A percentile compares a stretch with the other conserved stretches of the same genome.
phyloP scores from a whole-genome alignment of 495 filamentous ascomycete species.

The Thozetella sp. region DNA sequence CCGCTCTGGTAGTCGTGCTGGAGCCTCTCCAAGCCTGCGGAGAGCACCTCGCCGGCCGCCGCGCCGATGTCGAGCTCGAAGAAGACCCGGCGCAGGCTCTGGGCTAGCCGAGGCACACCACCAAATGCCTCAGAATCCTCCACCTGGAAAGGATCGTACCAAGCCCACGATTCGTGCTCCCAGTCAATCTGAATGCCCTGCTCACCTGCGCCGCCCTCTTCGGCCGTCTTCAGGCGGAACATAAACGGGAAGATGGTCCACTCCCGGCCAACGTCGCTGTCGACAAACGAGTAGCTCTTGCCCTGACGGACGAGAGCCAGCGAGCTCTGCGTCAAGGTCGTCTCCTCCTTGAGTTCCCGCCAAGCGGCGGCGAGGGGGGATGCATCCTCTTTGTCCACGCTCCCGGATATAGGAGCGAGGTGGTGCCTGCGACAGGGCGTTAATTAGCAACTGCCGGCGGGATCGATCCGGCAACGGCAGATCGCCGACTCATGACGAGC shows the following conservation, averaged over 20 bases:
- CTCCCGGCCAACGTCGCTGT: conserved; percentile 49
- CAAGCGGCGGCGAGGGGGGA: conserved; percentile 56
- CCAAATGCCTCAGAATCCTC: conserved; percentile 37
- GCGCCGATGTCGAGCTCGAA: conserved; percentile 49
- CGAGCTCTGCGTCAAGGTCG: conserved; percentile 44
- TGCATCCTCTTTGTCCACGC: conserved; percentile 51
- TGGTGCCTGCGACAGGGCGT: conserved; percentile 45
- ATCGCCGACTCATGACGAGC: neutral
- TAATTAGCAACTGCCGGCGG: conserved; percentile 1
- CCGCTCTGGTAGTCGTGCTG: conserved; percentile 57
- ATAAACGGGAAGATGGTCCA: conserved; percentile 69
- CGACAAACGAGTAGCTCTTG: conserved; percentile 58
- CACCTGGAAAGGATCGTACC: conserved; percentile 52
- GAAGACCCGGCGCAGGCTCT: conserved; percentile 59
- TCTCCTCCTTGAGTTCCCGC: conserved; percentile 67
- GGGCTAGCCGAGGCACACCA: conserved; percentile 56
- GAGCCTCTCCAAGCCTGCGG: conserved; percentile 44
- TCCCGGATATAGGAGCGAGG: conserved; percentile 62
- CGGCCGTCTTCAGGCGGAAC: conserved; percentile 48
- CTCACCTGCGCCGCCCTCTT: conserved; percentile 34
- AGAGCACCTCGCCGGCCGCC: conserved; percentile 40
- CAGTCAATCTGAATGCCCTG: conserved; percentile 56
- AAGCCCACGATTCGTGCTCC: conserved; percentile 62
- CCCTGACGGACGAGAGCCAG: conserved; percentile 57
- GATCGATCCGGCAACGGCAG: neutral